phyloP scores from a whole-genome alignment of 257 asterid species.

The Primulina eburnea region DNA sequence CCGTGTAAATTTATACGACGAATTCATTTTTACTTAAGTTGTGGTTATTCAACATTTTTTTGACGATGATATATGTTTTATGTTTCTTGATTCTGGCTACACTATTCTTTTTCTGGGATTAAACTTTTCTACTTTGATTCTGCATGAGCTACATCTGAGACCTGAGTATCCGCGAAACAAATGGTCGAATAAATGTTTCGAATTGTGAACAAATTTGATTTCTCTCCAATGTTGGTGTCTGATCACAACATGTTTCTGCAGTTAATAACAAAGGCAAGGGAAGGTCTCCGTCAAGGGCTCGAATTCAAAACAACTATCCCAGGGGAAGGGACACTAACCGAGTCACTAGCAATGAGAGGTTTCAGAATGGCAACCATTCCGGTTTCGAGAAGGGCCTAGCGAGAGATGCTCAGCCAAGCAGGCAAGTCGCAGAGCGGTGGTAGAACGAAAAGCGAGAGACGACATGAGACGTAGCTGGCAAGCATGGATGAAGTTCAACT shows the following conservation, averaged over 20 bases:
- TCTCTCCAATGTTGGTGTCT: not conserved
- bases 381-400: conserved; percentile 1
- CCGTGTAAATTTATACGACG: not conserved
- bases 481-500: not conserved
- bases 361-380: conserved; percentile 1
- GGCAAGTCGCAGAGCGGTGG: conserved; percentile 12
- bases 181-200: too few relatives aligned
- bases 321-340: conserved; percentile 26
- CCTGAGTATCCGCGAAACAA: too few relatives aligned
- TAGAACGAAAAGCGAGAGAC: not conserved
- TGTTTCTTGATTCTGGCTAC: not conserved
- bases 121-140: too few relatives aligned
- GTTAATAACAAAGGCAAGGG: conserved; percentile 26
- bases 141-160: too few relatives aligned
- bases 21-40: not conserved
- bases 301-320: conserved; percentile 14
- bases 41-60: not conserved
- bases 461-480: conserved; percentile 6
- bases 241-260: conserved; percentile 17
- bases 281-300: conserved; percentile 33
- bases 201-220: not conserved
- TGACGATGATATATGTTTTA: not conserved
- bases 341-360: conserved; percentile 4
- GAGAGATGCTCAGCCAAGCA: conserved; percentile 16
- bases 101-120: not conserved